Evolutionary conservation across 2,329 filamentous ascomycete genomes (phyloP), one percentile per base, ranked within the genome.

Genomic region (Gyromitra esculenta): DNA sequence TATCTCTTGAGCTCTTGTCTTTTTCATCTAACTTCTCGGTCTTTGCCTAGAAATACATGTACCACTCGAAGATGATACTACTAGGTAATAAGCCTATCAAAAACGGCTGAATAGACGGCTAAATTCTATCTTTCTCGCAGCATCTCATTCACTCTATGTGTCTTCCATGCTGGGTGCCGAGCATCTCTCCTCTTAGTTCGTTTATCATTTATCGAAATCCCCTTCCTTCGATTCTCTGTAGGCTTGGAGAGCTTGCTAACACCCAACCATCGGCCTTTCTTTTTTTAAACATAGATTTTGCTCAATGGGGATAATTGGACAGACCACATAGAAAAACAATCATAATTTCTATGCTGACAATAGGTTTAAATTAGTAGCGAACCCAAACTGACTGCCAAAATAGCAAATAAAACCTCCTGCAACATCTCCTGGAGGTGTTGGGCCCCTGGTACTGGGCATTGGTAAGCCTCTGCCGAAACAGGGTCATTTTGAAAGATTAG

Each of bases 321-420:
- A n/a, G 8, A 11, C 15, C 1, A 39, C 8, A 41, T 45, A 65
- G 18, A 65, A 4, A 21, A 15, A 39, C 2, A 54, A 52, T 54
- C 45, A 39, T 45, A 65, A 54, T 11, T n/a, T 21, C 63, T 45
- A n/a, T 52, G 25, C 45, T 66, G 25, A 66, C 9, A 18, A 21
- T 8, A 41, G 56, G 15, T 21, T 25, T 52, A 54, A 5, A 8
- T 6, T 9, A 2, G 0, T 15, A 41, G 35, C 3, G 8, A 21
- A 8, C 13, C 35, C 2, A 39, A 52, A 35, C 45, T 52, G 25
- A 41, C 5, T 15, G n/a, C 5, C 11, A 18, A n/a, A 9, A 45
- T 31, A 62, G 57, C 45, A 45, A 43, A 63, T 21, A 52, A 52
- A 52, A 52, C 48, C 5, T 6, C n/a, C 7, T 1, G 15, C 48